Conservation (phyloP, 345 rosid genomes). For the Ceriops tagal region DNA sequence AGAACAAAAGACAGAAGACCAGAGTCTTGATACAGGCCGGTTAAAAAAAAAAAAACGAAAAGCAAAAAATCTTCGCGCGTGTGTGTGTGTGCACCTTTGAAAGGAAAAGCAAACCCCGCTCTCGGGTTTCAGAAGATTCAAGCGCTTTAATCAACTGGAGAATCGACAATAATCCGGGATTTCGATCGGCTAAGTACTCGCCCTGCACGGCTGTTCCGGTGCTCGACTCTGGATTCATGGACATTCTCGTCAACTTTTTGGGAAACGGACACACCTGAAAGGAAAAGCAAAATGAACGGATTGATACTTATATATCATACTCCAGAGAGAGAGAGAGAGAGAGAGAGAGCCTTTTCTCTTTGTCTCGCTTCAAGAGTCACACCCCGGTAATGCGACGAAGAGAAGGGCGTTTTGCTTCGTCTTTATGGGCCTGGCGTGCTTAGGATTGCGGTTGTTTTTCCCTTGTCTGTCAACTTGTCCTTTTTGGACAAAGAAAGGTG, state of each 20-base stretch:
- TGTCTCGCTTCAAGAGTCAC: no score
- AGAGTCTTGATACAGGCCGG: not conserved
- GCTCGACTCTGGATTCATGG: not conserved
- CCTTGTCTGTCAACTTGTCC: no score
- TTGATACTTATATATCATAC: no score
- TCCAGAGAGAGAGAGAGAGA: no score
- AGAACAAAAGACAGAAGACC: not conserved
- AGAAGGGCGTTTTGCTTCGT: no score
- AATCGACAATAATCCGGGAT: not conserved
- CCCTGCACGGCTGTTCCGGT: not conserved
- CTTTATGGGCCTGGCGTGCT: no score
- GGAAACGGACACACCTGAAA: no score
- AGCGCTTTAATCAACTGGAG: conserved; percentile 30
- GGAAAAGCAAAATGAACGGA: no score
- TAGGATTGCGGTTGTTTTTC: not conserved
- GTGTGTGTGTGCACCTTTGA: conserved; percentile 10
- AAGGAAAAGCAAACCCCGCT: conserved; percentile 31
- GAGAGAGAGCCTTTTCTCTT: no score
- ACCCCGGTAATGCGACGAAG: no score
- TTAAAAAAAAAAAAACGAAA: not conserved
- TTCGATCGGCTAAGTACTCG: not conserved
- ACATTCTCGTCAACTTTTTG: not conserved
- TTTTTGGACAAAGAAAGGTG: not conserved
- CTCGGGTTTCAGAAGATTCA: conserved; percentile 8
- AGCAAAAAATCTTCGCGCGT: no score